Evolutionary conservation across 208 protist genomes (phyloP).

Genomic region (Leishmania gerbilli): DNA sequence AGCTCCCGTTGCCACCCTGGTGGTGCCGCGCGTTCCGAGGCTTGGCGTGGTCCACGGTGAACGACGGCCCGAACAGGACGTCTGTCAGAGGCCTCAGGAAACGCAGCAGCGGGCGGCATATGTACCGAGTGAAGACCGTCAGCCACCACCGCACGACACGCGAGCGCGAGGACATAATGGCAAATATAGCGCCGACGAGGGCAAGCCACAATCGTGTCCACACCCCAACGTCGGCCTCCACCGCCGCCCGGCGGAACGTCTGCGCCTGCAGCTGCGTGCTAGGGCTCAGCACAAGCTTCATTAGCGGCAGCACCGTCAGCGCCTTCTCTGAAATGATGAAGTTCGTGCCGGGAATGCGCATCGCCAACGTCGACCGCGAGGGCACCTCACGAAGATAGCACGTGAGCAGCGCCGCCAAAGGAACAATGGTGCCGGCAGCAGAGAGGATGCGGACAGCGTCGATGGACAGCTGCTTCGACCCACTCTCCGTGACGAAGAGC

Average conservation of each 20-base stretch:
- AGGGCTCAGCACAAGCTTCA: slow-evolving; percentile 51
- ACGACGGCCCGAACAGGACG: slow-evolving; percentile 37
- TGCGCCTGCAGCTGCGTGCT: slow-evolving; percentile 33
- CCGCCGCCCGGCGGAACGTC: slow-evolving; percentile 39
- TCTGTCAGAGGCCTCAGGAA: slow-evolving; percentile 40
- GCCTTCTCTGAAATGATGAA: slow-evolving; percentile 42
- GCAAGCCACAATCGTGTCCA: slow-evolving; percentile 50
- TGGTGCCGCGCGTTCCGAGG: slow-evolving; percentile 28
- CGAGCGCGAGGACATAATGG: slow-evolving; percentile 33
- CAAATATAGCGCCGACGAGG: slow-evolving; percentile 55
- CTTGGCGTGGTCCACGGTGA: slow-evolving; percentile 37
- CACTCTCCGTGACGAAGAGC: slow-evolving; percentile 46
- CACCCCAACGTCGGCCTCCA: slow-evolving; percentile 55
- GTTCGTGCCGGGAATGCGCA: slow-evolving; percentile 35
- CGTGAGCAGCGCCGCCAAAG: slow-evolving; percentile 44
- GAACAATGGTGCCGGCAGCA: slow-evolving; percentile 49
- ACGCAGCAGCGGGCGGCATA: slow-evolving; percentile 50
- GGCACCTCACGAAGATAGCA: slow-evolving; percentile 55
- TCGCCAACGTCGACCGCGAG: slow-evolving; percentile 20
- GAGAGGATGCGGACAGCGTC: slow-evolving; percentile 58
- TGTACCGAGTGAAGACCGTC: slow-evolving; percentile 21
- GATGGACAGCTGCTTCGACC: slow-evolving; percentile 33
- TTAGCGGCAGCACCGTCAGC: slow-evolving; percentile 39
- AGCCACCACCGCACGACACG: slow-evolving; percentile 39
- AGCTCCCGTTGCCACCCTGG: background rate